Evolutionary conservation across 805 yeast genomes (phyloP).

Genomic region (Cyberlindnera mrakii): DNA sequence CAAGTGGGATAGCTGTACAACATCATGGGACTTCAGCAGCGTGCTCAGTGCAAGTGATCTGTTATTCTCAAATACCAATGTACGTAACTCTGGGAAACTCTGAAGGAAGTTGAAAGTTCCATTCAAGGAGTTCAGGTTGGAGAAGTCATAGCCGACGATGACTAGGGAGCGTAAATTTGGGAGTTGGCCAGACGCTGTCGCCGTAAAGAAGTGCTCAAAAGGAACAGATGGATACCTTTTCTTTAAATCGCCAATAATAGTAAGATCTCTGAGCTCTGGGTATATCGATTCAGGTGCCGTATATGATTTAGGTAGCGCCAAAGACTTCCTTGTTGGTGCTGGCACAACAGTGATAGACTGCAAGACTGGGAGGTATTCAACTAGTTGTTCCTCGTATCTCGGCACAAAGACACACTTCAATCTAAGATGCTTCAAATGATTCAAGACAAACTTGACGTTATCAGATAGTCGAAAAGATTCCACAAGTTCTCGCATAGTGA

Average conservation of each 20-base stretch:
- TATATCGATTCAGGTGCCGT: constrained; percentile 1
- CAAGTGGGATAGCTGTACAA: constrained; percentile 8
- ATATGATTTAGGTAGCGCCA: constrained; percentile 6
- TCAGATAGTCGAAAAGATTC: constrained; percentile 5
- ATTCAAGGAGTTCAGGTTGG: constrained; percentile 8
- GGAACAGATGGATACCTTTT: constrained; percentile 15
- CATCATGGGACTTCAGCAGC: constrained; percentile 14
- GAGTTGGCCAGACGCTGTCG: constrained; percentile 1
- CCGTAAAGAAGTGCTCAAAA: constrained; percentile 15
- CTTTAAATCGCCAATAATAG: constrained; percentile 15
- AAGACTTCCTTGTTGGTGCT: constrained; percentile 3
- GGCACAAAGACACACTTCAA: constrained; percentile 16
- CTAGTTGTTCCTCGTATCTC: constrained; percentile 13
- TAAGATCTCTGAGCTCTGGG: constrained; percentile 8
- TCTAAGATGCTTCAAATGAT: constrained; percentile 6
- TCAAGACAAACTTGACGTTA: constrained; percentile 1
- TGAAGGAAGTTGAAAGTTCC: constrained; percentile 20
- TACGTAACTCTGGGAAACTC: constrained; percentile 13
- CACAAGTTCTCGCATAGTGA: constrained; percentile 12
- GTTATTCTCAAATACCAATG: constrained; percentile 20
- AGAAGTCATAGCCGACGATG: constrained; percentile 20
- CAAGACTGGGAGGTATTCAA: constrained; percentile 12
- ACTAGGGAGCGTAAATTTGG: constrained; percentile 15
- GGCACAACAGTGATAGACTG: constrained; percentile 11
- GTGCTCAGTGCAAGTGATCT: constrained; percentile 13